Evolutionary conservation across 257 asterid genomes (phyloP).

Genomic region (Solanum sejunctum): DNA sequence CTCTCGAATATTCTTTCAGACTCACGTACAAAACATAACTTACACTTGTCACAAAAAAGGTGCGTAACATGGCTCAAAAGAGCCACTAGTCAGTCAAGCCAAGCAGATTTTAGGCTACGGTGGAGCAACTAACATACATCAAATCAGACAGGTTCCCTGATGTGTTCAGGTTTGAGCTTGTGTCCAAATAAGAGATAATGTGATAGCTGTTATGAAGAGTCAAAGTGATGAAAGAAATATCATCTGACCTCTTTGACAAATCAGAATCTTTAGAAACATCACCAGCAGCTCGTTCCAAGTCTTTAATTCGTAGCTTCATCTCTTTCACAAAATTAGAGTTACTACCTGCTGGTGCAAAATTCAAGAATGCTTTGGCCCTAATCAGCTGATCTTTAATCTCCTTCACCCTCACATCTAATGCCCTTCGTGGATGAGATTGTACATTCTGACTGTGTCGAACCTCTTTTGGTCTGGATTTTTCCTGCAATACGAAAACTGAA

Average conservation of each 20-base stretch:
- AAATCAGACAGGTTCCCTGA: not conserved
- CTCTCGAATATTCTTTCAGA: not conserved
- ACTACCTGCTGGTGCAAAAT: conserved; percentile 32
- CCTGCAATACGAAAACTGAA: conserved; percentile 30
- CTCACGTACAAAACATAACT: not conserved
- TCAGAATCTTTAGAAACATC: conserved; percentile 43
- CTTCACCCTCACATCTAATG: conserved; percentile 42
- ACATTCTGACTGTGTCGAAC: conserved; percentile 18
- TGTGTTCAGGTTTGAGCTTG: not conserved
- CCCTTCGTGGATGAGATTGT: conserved; percentile 22
- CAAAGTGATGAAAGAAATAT: not conserved
- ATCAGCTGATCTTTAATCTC: conserved; percentile 48
- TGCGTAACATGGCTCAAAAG: not conserved
- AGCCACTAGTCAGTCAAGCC: not conserved
- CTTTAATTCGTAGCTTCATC: conserved; percentile 40
- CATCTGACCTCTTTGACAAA: conserved; percentile 34
- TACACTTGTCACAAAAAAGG: not conserved
- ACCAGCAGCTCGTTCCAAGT: conserved; percentile 37
- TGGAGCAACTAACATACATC: not conserved
- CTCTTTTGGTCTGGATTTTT: conserved; percentile 18
- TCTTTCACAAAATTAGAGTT: conserved; percentile 44
- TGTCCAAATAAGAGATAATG: not conserved
- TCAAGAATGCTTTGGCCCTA: conserved; percentile 35
- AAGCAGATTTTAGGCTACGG: not conserved
- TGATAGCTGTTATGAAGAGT: not conserved